phyloP scores from a whole-genome alignment of 805 yeast species.

The Ogataea salicorniae region DNA sequence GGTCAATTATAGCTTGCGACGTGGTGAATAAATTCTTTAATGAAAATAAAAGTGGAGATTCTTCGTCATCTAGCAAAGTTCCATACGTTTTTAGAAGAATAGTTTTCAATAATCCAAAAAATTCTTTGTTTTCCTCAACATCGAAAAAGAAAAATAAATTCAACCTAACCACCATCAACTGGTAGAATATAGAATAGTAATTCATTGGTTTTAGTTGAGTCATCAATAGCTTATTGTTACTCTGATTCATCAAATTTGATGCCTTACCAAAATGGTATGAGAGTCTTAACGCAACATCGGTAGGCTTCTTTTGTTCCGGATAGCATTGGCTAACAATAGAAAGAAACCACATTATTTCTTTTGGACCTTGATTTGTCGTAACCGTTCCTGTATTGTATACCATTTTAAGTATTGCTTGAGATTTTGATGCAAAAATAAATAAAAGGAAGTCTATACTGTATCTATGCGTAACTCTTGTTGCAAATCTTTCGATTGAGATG shows the following conservation, averaged over 20 bases:
- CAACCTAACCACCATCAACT: slow-evolving; percentile 17
- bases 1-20: too few species aligned
- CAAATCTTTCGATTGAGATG: slow-evolving; percentile 13
- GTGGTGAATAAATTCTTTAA: slow-evolving; percentile 5
- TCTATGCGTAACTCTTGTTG: slow-evolving; percentile 15
- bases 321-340: slow-evolving; percentile 5
- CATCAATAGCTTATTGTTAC: not conserved
- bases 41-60: slow-evolving; percentile 8
- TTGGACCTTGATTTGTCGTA: too few species aligned
- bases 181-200: slow-evolving; percentile 10
- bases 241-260: not conserved
- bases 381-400: too few species aligned
- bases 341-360: slow-evolving; percentile 7
- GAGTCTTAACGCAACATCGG: too few species aligned
- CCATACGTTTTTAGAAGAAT: slow-evolving; percentile 7
- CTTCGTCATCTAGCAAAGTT: slow-evolving; percentile 8
- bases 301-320: not conserved
- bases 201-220: not conserved
- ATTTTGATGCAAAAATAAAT: slow-evolving; percentile 2
- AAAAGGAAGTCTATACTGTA: slow-evolving; percentile 13
- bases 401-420: not conserved
- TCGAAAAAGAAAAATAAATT: slow-evolving; percentile 18
- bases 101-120: slow-evolving; percentile 10
- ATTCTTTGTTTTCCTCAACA: slow-evolving; percentile 18
- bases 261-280: not conserved